These are phyloP conservation scores for Streptanthus diversifolius DNA, from an alignment of 345 rosid genomes.

Conservation along the genomic window DNA sequence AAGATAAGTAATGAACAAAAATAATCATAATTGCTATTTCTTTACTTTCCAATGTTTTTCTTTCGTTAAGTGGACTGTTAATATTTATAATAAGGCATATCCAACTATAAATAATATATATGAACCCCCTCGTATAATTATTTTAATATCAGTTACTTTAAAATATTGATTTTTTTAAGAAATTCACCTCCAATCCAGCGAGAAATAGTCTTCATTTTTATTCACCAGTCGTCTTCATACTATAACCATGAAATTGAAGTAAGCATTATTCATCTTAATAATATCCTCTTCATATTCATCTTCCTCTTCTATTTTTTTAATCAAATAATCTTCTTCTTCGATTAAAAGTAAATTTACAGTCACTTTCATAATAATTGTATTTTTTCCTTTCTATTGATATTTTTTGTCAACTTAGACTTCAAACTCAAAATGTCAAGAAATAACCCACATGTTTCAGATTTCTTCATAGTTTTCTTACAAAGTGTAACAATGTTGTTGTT, in stretches of 20 bases:
- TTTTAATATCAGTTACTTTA: background rate
- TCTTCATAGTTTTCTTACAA: background rate
- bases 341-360: background rate
- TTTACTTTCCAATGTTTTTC: background rate
- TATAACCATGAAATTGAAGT: constrained; percentile 13
- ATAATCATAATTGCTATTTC: background rate
- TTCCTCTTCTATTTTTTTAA: background rate
- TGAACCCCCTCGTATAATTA: background rate
- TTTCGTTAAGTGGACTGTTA: background rate
- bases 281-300: background rate
- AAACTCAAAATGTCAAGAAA: background rate
- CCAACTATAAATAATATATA: background rate
- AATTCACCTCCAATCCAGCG: background rate
- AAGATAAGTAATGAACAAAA: background rate
- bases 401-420: background rate
- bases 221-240: background rate
- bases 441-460: background rate
- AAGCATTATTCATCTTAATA: background rate
- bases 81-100: background rate
- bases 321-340: background rate
- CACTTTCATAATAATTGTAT: background rate
- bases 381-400: background rate
- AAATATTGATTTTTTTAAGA: background rate
- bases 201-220: background rate
- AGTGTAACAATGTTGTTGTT: background rate